Percentiles rank a stretch among this genome's conserved stretches.
phyloP scores from a whole-genome alignment of 495 filamentous ascomycete species.

The Jackrogersella minutella region DNA sequence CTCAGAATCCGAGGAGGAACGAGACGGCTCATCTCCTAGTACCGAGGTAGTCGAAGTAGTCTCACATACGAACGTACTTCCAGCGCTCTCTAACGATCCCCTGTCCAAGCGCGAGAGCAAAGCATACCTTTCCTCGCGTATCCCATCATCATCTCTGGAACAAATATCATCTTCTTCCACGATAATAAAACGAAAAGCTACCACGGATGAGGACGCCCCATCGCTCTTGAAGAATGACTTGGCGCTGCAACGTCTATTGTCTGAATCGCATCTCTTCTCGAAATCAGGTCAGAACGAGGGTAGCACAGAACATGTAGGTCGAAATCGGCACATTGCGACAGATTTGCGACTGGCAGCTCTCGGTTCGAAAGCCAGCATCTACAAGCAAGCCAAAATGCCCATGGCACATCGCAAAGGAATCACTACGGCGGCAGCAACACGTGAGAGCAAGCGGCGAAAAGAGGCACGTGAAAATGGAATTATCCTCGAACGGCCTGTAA shows the following conservation, averaged over 20 bases:
- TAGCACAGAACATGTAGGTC: slow-evolving; percentile 57
- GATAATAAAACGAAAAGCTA: slow-evolving; percentile 46
- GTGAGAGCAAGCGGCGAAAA: slow-evolving; percentile 73
- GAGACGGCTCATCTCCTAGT: slow-evolving; percentile 6
- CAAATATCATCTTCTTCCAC: slow-evolving; percentile 36
- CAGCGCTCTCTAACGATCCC: slow-evolving; percentile 46
- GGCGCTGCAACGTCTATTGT: slow-evolving; percentile 84
- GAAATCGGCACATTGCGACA: slow-evolving; percentile 71
- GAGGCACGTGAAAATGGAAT: slow-evolving; percentile 92
- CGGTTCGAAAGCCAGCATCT: slow-evolving; percentile 77
- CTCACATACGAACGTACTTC: slow-evolving; percentile 61
- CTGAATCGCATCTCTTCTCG: slow-evolving; percentile 92
- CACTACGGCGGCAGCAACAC: slow-evolving; percentile 63
- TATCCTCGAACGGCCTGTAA: slow-evolving; percentile 74
- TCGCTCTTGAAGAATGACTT: slow-evolving; percentile 85
- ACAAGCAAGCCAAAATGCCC: slow-evolving; percentile 83
- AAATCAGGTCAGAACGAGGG: slow-evolving; percentile 64
- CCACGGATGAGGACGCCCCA: slow-evolving; percentile 59
- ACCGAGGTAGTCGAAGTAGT: slow-evolving; percentile 65
- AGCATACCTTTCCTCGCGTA: slow-evolving; percentile 71
- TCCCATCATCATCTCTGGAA: slow-evolving; percentile 45
- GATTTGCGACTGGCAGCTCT: slow-evolving; percentile 83
- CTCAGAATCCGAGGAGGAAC: slow-evolving; percentile 32
- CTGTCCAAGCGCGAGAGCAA: slow-evolving; percentile 75
- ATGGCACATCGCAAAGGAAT: slow-evolving; percentile 83